Base-by-base conservation (phyloP, 495 filamentous ascomycete genomes). In the Xylaria bambusicola region DNA sequence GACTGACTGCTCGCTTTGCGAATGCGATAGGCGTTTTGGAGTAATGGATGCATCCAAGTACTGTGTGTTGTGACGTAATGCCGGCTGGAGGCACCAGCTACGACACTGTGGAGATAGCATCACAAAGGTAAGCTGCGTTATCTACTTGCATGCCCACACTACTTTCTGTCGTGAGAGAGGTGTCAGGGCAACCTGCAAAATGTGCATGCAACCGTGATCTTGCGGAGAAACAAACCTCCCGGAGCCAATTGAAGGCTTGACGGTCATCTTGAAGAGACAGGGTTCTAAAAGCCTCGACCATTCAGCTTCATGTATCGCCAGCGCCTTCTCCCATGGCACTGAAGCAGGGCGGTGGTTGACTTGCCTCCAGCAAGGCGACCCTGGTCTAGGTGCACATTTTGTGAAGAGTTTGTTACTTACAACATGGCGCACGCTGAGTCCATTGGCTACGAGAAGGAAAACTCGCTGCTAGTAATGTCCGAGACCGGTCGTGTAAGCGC, bases 1-100 rank as follows among this genome's bases (percentile, higher is more conserved):
- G n/a, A n/a, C n/a, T n/a, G n/a, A n/a, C n/a, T n/a, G 42, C 50
- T 58, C 55, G 55, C 55, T 56, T 49, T 58, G 55, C 55, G 45
- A 58, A 31, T 21, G 55, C 44, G 35, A 47, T 47, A 40, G 52
- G 36, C 10, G 27, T 21, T 54, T 53, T 54, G 52, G 38, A 38
- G 41, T 47, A 18, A 10, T 48, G 54, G 21, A 17, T 10, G 33
- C 44, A 35, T 17, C 27, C 21, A 18, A 20, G 15, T 35, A 36
- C 45, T n/a, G 44, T 48, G 9, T 35, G 26, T 56, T 36, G 44
- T 48, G 44, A 40, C 13, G 55, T 42, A 58, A 31, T 31, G 45
- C 9, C 2, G 35, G 41, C 21, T 31, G 21, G 27, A 31, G 15
- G 35, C 35, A 9, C 31, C 45, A 58, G 29, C 23, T 29, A 48